Base-by-base conservation (phyloP, 169 alveolate species). In the Cyclospora cayetanensis region DNA sequence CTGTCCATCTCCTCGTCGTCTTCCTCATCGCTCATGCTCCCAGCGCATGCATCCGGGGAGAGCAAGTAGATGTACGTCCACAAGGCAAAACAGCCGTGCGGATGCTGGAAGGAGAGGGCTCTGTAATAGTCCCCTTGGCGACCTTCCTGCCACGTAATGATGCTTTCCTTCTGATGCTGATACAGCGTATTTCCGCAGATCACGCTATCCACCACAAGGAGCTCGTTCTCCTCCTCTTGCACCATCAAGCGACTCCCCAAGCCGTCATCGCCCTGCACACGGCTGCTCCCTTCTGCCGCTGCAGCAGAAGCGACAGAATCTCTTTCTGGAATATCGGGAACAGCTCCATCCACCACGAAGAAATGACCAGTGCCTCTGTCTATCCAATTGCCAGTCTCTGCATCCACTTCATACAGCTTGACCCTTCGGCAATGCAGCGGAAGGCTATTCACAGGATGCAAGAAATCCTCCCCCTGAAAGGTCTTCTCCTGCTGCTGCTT, bases 111-210 rank as follows among this genome's bases (percentile, higher is more conserved):
- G 25, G 94, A 90, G 42, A 93, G 60, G 27, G 95, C 95, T n/a
- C 95, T 65, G 72, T 80, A 93, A 60, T 80, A 34, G 60, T 93
- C 95, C 20, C 91, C 52, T 35, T 66, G 90, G 46, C 55, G 63
- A 12, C 95, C 94, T 63, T 93, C 95, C 63, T 93, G 95, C 95
- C 95, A 93, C 31, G 95, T 93, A 43, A 93, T 93, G 37, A 93
- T 93, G 35, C 91, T 79, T 27, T 93, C 95, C 41, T 72, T 72
- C 63, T 72, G 84, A 20, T 72, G 84, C 63, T 72, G 84, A 37
- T 72, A 72, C 31, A 37, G 34, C 11, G 25, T 22, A 37, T 72
- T 72, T 11, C 18, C n/a, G 34, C 41, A 37, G 37, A 72, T 72
- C 4, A 34, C 84, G 22, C 63, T 39, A 37, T 72, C 63, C 65